These are phyloP conservation scores for Lentinula sp. DNA, from an alignment of 768 basidiomycete genomes.

Conservation along the genomic window DNA sequence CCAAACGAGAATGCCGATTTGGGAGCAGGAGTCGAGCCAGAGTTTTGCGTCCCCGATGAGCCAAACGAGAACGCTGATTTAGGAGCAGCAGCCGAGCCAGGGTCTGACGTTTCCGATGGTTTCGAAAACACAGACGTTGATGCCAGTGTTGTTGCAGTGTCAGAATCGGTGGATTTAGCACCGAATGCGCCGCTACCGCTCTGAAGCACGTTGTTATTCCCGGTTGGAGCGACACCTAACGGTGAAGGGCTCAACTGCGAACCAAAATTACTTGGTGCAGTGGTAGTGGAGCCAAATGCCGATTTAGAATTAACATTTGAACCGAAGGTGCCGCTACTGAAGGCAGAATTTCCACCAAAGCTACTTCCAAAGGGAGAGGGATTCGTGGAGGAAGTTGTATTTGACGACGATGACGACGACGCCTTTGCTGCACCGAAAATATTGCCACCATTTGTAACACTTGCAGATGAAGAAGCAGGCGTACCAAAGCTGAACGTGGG, in stretches of 20 bases:
- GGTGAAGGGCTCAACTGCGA: neutral
- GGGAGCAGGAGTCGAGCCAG: too few relatives aligned
- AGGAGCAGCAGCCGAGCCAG: neutral
- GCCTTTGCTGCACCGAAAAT: neutral
- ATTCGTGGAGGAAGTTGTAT: neutral
- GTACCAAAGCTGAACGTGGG: constrained; percentile 1
- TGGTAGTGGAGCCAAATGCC: neutral
- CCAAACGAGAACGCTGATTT: neutral
- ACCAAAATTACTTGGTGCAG: neutral
- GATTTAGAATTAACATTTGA: neutral
- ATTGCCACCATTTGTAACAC: neutral
- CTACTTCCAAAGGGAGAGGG: neutral
- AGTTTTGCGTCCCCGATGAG: neutral
- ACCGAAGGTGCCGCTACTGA: neutral
- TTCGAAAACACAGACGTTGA: neutral
- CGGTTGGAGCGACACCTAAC: neutral
- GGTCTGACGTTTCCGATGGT: neutral
- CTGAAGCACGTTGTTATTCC: neutral
- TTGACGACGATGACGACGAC: neutral
- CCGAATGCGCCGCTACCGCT: neutral
- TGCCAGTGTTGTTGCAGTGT: neutral
- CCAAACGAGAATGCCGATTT: neutral
- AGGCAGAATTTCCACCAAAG: neutral
- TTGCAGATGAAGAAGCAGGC: neutral
- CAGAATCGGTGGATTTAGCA: neutral